These are phyloP conservation scores for Gaeumannomyces sp. DNA, from an alignment of 2,329 filamentous ascomycete genomes.

Conservation along the genomic window DNA sequence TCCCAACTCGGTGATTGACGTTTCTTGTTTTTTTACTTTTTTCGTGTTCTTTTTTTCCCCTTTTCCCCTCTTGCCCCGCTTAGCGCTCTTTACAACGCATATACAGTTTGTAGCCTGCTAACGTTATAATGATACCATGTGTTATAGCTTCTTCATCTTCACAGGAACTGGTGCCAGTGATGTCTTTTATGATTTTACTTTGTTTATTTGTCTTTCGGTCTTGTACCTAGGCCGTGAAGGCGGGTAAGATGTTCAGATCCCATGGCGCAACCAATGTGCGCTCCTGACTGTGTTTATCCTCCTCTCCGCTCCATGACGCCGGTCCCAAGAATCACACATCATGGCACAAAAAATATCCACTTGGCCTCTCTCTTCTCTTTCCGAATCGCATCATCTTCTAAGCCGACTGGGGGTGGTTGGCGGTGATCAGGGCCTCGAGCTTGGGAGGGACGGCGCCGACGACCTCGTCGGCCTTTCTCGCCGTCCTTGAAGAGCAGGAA, in stretches of 20 bases:
- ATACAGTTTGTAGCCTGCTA: background rate
- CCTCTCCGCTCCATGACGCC: background rate
- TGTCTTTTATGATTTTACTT: background rate
- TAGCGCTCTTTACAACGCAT: background rate
- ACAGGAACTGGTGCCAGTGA: background rate
- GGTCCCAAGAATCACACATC: background rate
- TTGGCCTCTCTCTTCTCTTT: background rate
- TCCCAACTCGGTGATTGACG: background rate
- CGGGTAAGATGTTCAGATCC: background rate
- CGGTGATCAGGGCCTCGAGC: constrained; percentile 43
- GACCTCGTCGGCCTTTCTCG: constrained; percentile 63
- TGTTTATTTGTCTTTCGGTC: background rate
- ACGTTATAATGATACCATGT: background rate
- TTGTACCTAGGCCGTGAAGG: background rate
- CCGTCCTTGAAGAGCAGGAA: constrained; percentile 81
- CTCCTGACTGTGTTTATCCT: background rate
- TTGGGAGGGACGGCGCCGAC: constrained; percentile 74
- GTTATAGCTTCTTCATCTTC: background rate
- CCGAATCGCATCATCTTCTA: background rate
- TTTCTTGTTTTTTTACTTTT: background rate
- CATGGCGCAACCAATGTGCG: background rate
- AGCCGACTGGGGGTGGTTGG: constrained; percentile 14
- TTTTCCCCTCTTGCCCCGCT: background rate
- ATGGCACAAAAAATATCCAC: background rate
- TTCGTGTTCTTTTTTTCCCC: background rate